These are phyloP conservation scores for Starmerella sirachaensis DNA, from an alignment of 805 yeast species.

Conservation along the genomic window DNA sequence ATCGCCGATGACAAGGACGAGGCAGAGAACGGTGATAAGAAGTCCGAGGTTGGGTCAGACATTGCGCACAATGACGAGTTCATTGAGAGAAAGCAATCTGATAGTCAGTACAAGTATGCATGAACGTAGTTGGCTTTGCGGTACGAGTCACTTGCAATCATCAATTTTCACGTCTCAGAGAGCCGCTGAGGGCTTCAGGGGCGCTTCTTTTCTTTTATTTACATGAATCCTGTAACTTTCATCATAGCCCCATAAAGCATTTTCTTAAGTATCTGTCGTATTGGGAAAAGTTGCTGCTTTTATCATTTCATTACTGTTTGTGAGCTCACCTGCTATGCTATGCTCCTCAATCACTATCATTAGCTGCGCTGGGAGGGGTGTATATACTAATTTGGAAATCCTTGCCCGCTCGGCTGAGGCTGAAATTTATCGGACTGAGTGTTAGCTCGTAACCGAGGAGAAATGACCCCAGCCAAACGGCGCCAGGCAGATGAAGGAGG, in stretches of 20 bases:
- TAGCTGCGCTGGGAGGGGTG: too few species aligned
- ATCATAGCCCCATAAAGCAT: too few species aligned
- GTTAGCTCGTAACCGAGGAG: neutral
- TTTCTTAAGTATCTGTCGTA: too few species aligned
- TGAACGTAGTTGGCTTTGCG: too few species aligned
- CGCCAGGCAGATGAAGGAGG: constrained; percentile 1
- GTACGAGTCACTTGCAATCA: too few species aligned
- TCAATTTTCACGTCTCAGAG: too few species aligned
- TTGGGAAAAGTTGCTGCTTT: neutral
- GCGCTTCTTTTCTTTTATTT: too few species aligned
- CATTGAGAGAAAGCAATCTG: neutral
- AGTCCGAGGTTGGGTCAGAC: too few species aligned
- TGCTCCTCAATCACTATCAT: too few species aligned
- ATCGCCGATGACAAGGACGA: neutral
- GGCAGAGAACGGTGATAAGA: neutral
- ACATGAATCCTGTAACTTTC: too few species aligned
- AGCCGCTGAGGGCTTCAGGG: too few species aligned
- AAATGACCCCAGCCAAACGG: constrained; percentile 10
- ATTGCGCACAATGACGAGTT: neutral
- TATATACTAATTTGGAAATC: too few species aligned
- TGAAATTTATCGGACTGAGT: neutral
- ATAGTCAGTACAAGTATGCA: constrained; percentile 1
- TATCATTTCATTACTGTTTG: neutral
- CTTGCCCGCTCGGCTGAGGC: neutral
- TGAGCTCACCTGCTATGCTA: neutral